These are phyloP conservation scores for Paramyrothecium sp. DNA, from an alignment of 2,329 filamentous ascomycete genomes.

Conservation along the genomic window DNA sequence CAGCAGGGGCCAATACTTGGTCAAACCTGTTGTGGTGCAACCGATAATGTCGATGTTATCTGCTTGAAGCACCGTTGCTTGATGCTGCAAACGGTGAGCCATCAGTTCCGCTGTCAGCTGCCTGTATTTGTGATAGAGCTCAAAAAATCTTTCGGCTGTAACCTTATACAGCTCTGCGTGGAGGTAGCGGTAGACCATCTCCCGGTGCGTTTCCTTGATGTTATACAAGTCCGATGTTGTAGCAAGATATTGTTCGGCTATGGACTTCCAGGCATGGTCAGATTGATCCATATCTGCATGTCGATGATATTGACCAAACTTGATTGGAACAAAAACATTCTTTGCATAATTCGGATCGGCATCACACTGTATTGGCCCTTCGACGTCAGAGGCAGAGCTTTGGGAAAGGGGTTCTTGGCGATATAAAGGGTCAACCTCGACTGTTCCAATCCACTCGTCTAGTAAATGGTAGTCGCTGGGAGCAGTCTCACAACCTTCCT, in stretches of 20 bases:
- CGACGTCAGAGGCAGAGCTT: too few species aligned
- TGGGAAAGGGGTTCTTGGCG: background rate
- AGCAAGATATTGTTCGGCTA: constrained; percentile 11
- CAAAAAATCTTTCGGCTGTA: constrained; percentile 43
- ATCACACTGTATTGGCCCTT: too few species aligned
- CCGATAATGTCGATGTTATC: constrained; percentile 52
- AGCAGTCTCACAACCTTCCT: background rate
- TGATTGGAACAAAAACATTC: background rate
- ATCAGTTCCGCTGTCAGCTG: constrained; percentile 50
- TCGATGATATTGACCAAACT: background rate
- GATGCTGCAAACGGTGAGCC: constrained; percentile 56
- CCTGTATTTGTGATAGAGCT: constrained; percentile 48
- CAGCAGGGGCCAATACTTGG: constrained; percentile 74
- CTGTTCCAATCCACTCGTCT: background rate
- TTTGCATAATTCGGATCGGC: too few species aligned
- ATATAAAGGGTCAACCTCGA: background rate
- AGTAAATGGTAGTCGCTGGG: background rate
- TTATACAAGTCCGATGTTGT: constrained; percentile 54
- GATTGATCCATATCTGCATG: background rate
- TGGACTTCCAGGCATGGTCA: constrained; percentile 9
- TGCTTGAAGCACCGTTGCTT: constrained; percentile 41
- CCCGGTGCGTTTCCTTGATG: constrained; percentile 54
- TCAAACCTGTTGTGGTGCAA: constrained; percentile 75
- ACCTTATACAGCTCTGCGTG: constrained; percentile 53
- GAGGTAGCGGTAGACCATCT: constrained; percentile 65